A percentile compares a stretch with the other conserved stretches of the same genome.
Evolutionary conservation across 2,329 filamentous ascomycete genomes (phyloP).

Genomic region (Hypocrella siamensis): DNA sequence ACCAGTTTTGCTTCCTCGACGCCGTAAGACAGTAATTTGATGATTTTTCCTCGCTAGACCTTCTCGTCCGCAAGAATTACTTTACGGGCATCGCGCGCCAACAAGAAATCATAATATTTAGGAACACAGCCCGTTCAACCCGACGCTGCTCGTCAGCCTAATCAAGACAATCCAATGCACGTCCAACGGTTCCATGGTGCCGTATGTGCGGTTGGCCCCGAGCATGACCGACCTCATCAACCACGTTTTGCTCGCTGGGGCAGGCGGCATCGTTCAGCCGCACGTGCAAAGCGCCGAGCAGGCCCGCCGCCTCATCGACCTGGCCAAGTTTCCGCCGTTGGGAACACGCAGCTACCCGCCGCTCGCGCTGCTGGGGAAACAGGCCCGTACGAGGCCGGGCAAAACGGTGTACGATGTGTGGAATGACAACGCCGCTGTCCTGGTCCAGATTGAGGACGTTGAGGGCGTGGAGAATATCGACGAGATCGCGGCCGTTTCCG

Average conservation of each 20-base stretch:
- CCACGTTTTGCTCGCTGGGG: neutral
- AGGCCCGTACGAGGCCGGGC: neutral
- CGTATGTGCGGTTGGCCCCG: neutral
- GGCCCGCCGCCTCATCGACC: neutral
- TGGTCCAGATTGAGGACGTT: neutral
- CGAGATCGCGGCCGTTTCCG: neutral
- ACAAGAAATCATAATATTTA: too few relatives aligned
- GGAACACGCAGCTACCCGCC: neutral
- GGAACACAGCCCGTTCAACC: neutral
- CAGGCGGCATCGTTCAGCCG: neutral
- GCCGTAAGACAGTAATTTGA: too few relatives aligned
- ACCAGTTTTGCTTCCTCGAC: neutral
- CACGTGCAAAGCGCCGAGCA: slow-evolving; percentile 1
- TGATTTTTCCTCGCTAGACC: too few relatives aligned
- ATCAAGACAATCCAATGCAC: slow-evolving; percentile 1
- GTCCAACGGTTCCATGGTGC: slow-evolving; percentile 1
- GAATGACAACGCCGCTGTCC: neutral
- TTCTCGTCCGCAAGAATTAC: too few relatives aligned
- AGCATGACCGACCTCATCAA: neutral
- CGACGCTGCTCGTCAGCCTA: neutral
- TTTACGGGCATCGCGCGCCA: too few relatives aligned
- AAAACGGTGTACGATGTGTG: neutral
- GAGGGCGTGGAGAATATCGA: neutral
- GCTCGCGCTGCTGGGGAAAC: neutral
- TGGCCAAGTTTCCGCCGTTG: slow-evolving; percentile 1